A percentile compares a stretch with the other conserved stretches of the same genome.
These are phyloP conservation scores for Stemphylium beticola DNA, from an alignment of 2,329 filamentous ascomycete species.

Conservation along the genomic window DNA sequence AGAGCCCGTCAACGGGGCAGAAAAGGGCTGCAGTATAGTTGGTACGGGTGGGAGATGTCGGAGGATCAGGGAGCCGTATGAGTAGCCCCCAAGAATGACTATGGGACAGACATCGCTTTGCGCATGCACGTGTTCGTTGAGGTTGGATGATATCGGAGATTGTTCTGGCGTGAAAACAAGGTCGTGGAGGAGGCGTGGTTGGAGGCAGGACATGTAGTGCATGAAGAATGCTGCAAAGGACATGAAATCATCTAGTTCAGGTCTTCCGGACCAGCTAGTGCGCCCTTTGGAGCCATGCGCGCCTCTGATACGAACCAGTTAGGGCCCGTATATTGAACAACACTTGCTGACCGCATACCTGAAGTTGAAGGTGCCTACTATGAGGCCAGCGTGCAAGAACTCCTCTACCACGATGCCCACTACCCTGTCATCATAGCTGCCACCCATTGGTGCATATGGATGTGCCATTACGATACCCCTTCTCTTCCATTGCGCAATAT, in stretches of 20 bases:
- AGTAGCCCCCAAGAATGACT: slow-evolving; percentile 80
- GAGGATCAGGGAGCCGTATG: slow-evolving; percentile 86
- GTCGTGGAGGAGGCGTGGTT: slow-evolving; percentile 25
- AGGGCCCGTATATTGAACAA: not conserved
- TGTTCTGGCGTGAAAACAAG: slow-evolving; percentile 24
- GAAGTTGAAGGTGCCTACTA: slow-evolving; percentile 92
- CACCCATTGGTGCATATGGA: slow-evolving; percentile 88
- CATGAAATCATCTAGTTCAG: slow-evolving; percentile 82
- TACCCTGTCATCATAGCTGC: slow-evolving; percentile 81
- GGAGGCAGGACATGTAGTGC: slow-evolving; percentile 70
- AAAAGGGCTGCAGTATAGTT: slow-evolving; percentile 66
- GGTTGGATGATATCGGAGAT: slow-evolving; percentile 2
- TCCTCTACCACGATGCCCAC: slow-evolving; percentile 69
- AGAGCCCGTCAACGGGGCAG: slow-evolving; percentile 59
- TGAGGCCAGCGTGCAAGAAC: slow-evolving; percentile 71
- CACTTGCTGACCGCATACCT: slow-evolving; percentile 59
- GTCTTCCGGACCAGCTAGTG: slow-evolving; percentile 85
- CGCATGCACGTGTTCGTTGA: not conserved
- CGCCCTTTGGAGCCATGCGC: slow-evolving; percentile 74
- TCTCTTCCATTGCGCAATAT: slow-evolving; percentile 39
- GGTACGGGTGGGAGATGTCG: slow-evolving; percentile 69
- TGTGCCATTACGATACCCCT: slow-evolving; percentile 77
- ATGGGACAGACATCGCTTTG: slow-evolving; percentile 18
- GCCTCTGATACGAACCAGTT: slow-evolving; percentile 63
- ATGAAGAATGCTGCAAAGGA: slow-evolving; percentile 82